A percentile compares a stretch with the other conserved stretches of the same genome.
These are phyloP conservation scores for Lagenidium giganteum DNA, from an alignment of 352 stramenopile genomes.

Conservation along the genomic window DNA sequence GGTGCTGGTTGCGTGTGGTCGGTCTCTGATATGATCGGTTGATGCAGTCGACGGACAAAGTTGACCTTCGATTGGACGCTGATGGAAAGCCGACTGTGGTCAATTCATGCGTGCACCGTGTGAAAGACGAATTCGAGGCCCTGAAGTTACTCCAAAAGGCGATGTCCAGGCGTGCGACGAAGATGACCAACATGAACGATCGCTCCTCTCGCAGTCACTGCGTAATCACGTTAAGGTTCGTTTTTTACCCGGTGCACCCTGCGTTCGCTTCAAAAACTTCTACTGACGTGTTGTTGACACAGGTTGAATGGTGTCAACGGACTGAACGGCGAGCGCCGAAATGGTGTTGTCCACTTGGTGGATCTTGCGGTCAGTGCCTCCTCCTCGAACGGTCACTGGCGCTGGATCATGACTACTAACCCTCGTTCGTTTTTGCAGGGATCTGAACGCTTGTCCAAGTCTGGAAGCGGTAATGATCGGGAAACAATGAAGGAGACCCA, in stretches of 20 bases:
- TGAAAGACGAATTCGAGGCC: conserved; percentile 53
- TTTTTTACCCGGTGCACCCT: not conserved
- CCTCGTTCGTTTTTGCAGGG: conserved; percentile 27
- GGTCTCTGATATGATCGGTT: not conserved
- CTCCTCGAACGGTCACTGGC: no score
- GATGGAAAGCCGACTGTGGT: conserved; percentile 58
- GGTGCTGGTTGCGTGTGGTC: not conserved
- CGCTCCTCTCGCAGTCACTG: conserved; percentile 81
- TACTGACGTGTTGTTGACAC: not conserved
- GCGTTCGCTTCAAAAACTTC: not conserved
- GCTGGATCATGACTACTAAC: no score
- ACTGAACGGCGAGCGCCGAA: conserved; percentile 46
- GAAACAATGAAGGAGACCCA: conserved; percentile 81
- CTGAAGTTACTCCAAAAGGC: conserved; percentile 63
- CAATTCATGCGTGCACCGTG: conserved; percentile 55
- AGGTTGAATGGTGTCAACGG: conserved; percentile 62
- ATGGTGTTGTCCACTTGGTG: conserved; percentile 71
- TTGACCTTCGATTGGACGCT: conserved; percentile 63
- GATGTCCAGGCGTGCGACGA: conserved; percentile 60
- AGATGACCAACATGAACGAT: conserved; percentile 84
- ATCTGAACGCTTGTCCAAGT: conserved; percentile 81
- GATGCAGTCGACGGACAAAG: conserved; percentile 50
- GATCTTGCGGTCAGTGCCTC: conserved; percentile 67
- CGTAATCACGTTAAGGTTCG: conserved; percentile 78
- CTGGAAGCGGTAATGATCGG: conserved; percentile 64